Evolutionary conservation across 2,329 filamentous ascomycete genomes (phyloP).

Genomic region (Diaporthe nobilis): DNA sequence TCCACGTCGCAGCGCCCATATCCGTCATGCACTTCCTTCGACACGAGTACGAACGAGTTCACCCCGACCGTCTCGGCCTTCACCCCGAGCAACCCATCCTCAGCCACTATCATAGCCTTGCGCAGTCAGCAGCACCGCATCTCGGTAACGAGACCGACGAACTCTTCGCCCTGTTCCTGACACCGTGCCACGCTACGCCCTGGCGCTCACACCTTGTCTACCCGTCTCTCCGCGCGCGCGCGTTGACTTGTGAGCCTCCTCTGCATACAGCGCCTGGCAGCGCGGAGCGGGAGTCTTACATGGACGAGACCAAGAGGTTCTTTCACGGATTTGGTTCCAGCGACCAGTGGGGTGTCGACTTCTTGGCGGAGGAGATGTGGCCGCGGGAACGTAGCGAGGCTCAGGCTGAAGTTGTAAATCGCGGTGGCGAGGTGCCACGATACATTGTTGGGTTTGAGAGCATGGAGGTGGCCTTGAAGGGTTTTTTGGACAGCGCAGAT

Average conservation of each 20-base stretch:
- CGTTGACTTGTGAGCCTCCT: constrained; percentile 91
- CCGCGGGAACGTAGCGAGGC: constrained; percentile 38
- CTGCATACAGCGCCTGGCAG: constrained; percentile 73
- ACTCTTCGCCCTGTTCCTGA: constrained; percentile 84
- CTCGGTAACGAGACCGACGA: constrained; percentile 54
- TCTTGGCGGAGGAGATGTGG: constrained; percentile 70
- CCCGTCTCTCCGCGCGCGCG: constrained; percentile 82
- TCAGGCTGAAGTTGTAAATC: constrained; percentile 27
- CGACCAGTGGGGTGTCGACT: constrained; percentile 54
- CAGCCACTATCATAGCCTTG: constrained; percentile 44
- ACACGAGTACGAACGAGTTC: constrained; percentile 75
- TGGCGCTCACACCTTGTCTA: constrained; percentile 92
- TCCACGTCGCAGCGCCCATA: constrained; percentile 86
- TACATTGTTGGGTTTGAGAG: constrained; percentile 75
- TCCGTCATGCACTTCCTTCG: constrained; percentile 83
- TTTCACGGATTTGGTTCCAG: constrained; percentile 71
- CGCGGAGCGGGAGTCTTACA: constrained; percentile 75
- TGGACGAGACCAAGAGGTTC: constrained; percentile 93
- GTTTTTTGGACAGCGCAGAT: constrained; percentile 59
- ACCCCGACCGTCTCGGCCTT: constrained; percentile 58
- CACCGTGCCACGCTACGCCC: constrained; percentile 95
- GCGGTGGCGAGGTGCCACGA: constrained; percentile 57
- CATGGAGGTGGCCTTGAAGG: constrained; percentile 62
- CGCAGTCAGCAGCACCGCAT: constrained; percentile 45
- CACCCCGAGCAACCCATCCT: constrained; percentile 40